Percentiles rank a stretch among this genome's conserved stretches.
Conservation (phyloP, 2,329 filamentous ascomycete species). For the Pseudogymnoascus sp. region DNA sequence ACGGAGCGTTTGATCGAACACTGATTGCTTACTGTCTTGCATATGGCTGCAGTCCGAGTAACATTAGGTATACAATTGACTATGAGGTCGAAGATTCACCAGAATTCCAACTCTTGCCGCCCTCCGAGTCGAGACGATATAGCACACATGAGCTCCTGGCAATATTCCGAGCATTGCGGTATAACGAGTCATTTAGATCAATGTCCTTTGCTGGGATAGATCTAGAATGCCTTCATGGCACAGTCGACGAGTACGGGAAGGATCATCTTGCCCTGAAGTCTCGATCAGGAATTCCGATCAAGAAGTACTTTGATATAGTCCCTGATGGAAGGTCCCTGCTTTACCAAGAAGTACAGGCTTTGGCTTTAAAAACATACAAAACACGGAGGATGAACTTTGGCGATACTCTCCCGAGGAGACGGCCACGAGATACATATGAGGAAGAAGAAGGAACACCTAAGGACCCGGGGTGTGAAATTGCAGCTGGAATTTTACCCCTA, state of each 20-base stretch:
- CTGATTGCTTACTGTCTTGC: conserved; percentile 62
- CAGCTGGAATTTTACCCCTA: conserved; percentile 60
- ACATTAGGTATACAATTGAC: conserved; percentile 56
- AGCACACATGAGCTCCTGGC: conserved; percentile 56
- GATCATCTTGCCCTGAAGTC: conserved; percentile 56
- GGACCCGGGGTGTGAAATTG: conserved; percentile 60
- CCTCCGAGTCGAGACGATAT: conserved; percentile 47
- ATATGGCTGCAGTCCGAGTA: conserved; percentile 55
- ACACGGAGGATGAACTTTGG: conserved; percentile 59
- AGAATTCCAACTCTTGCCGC: conserved; percentile 54
- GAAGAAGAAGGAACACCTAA: conserved; percentile 41
- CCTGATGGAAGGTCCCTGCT: conserved; percentile 42
- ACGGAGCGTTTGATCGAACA: conserved; percentile 57
- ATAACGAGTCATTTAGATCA: conserved; percentile 60
- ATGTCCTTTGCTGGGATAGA: conserved; percentile 59
- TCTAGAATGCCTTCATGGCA: conserved; percentile 55
- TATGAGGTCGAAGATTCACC: conserved; percentile 58
- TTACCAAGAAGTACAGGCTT: conserved; percentile 59
- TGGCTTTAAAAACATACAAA: conserved; percentile 57
- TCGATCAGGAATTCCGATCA: conserved; percentile 35
- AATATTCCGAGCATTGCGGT: conserved; percentile 60
- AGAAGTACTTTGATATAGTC: conserved; percentile 26
- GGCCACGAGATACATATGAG: conserved; percentile 35
- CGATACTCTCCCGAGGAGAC: conserved; percentile 48
- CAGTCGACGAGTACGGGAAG: conserved; percentile 49